Conservation (phyloP, 176 grass and related monocot genomes). For the Avena eriantha region DNA sequence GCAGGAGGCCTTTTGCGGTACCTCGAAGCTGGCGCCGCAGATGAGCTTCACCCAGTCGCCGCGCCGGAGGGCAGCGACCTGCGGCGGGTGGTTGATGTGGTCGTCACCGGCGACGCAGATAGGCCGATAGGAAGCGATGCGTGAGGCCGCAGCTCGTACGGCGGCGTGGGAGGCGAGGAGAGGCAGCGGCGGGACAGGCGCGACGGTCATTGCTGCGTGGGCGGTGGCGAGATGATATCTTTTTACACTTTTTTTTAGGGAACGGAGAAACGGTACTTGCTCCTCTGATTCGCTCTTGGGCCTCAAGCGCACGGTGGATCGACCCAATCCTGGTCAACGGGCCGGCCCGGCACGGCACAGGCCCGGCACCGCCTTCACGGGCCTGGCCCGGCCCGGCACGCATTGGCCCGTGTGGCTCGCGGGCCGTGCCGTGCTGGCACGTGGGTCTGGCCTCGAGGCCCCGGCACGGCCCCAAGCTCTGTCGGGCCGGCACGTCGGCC, state of each 20-base stretch:
- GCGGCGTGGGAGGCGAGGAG: conserved; percentile 49
- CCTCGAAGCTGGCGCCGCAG: conserved; percentile 98
- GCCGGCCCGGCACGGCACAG: too few relatives aligned
- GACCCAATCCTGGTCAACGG: too few relatives aligned
- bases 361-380: too few relatives aligned
- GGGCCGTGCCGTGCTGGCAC: too few relatives aligned
- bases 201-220: conserved; percentile 44
- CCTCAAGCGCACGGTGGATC: background rate
- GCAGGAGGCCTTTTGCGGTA: background rate
- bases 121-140: background rate
- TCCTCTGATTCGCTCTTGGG: background rate
- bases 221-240: background rate
- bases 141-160: conserved; percentile 48
- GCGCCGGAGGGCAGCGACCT: conserved; percentile 68
- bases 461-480: too few relatives aligned
- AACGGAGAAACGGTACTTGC: too few relatives aligned
- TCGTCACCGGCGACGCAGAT: background rate
- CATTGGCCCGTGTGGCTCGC: too few relatives aligned
- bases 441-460: too few relatives aligned
- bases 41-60: conserved; percentile 98
- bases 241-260: too few relatives aligned
- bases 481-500: too few relatives aligned
- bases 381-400: too few relatives aligned
- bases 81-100: conserved; percentile 30
- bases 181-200: conserved; percentile 29